A percentile compares a stretch with the other conserved stretches of the same genome.
Evolutionary conservation across 2,329 filamentous ascomycete species (phyloP).

Genomic region (Xylaria digitata): DNA sequence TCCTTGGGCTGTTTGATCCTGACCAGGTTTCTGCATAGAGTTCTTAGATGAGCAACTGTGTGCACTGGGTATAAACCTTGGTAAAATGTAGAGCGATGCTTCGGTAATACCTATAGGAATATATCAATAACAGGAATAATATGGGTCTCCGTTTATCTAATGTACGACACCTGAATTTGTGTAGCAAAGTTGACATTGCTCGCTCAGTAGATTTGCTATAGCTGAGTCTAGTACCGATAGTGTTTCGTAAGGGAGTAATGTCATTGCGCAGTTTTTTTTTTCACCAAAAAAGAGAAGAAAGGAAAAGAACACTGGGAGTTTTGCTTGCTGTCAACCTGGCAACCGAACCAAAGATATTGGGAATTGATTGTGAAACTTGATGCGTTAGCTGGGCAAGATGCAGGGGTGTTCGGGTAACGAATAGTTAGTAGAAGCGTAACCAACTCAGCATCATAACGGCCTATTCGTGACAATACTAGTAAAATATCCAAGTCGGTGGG

Average conservation of each 20-base stretch:
- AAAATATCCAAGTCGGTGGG: slow-evolving; percentile 16
- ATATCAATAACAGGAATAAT: neutral
- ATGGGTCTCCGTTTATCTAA: neutral
- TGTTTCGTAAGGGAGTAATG: neutral
- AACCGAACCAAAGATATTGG: slow-evolving; percentile 6
- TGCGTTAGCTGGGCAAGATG: slow-evolving; percentile 29
- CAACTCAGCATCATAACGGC: slow-evolving; percentile 18
- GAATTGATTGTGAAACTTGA: slow-evolving; percentile 30
- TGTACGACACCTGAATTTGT: neutral
- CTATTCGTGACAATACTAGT: slow-evolving; percentile 38
- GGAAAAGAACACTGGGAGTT: slow-evolving; percentile 23
- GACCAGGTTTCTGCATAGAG: slow-evolving; percentile 19
- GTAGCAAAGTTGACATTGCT: slow-evolving; percentile 3
- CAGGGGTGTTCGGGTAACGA: slow-evolving; percentile 31
- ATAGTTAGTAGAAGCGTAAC: slow-evolving; percentile 35
- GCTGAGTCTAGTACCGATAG: neutral
- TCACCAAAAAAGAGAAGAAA: neutral
- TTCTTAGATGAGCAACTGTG: slow-evolving; percentile 14
- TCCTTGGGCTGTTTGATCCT: slow-evolving; percentile 29
- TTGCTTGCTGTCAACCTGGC: slow-evolving; percentile 16
- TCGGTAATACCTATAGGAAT: neutral
- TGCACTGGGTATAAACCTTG: neutral
- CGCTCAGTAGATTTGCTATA: slow-evolving; percentile 12
- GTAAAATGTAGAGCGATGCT: slow-evolving; percentile 1
- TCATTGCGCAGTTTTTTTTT: neutral